Conservation (phyloP, 495 filamentous ascomycete species). For the Mycothermus thermophilus region DNA sequence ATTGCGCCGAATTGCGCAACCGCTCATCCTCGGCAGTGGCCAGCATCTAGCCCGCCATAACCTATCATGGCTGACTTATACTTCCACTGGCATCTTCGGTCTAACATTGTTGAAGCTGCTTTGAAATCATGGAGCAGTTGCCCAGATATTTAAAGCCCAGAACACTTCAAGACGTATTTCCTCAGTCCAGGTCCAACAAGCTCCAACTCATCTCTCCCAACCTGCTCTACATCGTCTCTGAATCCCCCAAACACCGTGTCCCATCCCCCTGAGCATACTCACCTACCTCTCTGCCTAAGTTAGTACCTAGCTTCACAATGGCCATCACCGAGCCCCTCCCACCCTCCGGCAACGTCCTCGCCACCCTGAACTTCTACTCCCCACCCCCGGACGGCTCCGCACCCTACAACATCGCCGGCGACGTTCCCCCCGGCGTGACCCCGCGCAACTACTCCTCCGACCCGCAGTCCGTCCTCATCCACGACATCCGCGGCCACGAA, state of each 20-base stretch:
- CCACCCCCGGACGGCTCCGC: constrained; percentile 47
- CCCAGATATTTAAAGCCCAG: background rate
- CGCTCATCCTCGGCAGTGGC: background rate
- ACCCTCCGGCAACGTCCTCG: constrained; percentile 49
- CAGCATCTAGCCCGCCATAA: too few relatives aligned
- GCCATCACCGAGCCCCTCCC: constrained; percentile 28
- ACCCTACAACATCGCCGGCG: constrained; percentile 60
- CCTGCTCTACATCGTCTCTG: background rate
- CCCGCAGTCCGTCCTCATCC: constrained; percentile 24
- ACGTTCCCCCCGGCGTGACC: constrained; percentile 43
- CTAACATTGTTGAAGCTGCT: background rate
- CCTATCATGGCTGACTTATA: too few relatives aligned
- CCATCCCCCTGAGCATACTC: constrained; percentile 16
- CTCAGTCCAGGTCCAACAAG: too few relatives aligned
- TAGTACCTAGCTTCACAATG: constrained; percentile 3
- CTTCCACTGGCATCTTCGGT: too few relatives aligned
- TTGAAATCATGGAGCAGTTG: constrained; percentile 3
- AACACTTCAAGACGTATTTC: too few relatives aligned
- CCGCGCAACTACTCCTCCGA: constrained; percentile 45
- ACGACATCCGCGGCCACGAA: constrained; percentile 49
- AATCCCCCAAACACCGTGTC: too few relatives aligned
- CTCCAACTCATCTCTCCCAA: too few relatives aligned
- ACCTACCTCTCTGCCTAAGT: too few relatives aligned
- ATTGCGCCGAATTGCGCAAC: constrained; percentile 5
- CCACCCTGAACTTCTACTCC: constrained; percentile 53